A percentile compares a stretch with the other conserved stretches of the same genome.
phyloP scores from a whole-genome alignment of 768 basidiomycete genomes.

The Rhizopogon roseolus region DNA sequence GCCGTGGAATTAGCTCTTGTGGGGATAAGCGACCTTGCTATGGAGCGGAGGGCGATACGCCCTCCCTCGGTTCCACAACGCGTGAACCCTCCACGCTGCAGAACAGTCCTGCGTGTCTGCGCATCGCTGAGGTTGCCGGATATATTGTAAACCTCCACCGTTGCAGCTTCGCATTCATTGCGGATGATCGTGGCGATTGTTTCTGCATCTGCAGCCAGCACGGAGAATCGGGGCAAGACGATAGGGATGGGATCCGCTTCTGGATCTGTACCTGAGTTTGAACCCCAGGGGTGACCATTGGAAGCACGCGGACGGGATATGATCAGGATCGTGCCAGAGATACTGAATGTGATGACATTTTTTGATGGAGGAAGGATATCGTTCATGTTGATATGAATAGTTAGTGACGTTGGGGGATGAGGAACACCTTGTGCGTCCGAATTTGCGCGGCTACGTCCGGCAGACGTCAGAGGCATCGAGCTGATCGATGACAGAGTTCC shows the following conservation, averaged over 20 bases:
- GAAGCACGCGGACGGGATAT: constrained; percentile 35
- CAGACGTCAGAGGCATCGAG: constrained; percentile 27
- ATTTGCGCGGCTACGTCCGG: constrained; percentile 33
- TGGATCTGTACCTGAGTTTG: constrained; percentile 12
- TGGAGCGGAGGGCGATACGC: constrained; percentile 48
- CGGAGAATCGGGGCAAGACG: constrained; percentile 61
- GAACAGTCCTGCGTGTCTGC: constrained; percentile 58
- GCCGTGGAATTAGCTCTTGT: constrained; percentile 7
- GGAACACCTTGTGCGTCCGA: constrained; percentile 21
- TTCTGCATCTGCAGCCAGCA: constrained; percentile 65
- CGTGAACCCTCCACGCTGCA: constrained; percentile 55
- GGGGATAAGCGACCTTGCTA: constrained; percentile 18
- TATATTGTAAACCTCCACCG: constrained; percentile 60
- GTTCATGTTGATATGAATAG: constrained; percentile 78
- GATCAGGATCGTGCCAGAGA: constrained; percentile 63
- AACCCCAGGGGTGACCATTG: constrained; percentile 15
- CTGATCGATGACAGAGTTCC: constrained; percentile 34
- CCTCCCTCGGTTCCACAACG: constrained; percentile 61
- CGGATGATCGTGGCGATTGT: constrained; percentile 51
- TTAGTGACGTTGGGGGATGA: constrained; percentile 46
- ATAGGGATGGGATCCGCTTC: constrained; percentile 46
- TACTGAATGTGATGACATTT: constrained; percentile 59
- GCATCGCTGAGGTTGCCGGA: constrained; percentile 54
- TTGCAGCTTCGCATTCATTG: constrained; percentile 49
- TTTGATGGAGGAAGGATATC: constrained; percentile 63